phyloP scores from a whole-genome alignment of 164 flowering plant genomes.

The Cinnamomum micranthum region DNA sequence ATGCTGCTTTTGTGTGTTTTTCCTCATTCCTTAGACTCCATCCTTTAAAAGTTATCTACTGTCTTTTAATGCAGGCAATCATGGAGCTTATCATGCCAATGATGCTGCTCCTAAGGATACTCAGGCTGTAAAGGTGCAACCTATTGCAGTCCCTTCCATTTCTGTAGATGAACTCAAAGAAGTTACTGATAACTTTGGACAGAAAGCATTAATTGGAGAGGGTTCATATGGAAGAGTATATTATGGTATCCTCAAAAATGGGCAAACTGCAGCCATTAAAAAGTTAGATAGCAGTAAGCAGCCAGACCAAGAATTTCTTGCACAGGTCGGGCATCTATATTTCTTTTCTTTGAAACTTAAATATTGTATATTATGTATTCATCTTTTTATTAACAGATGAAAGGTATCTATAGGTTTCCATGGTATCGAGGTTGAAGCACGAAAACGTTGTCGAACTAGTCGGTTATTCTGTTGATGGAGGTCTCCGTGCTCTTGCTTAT shows the following conservation, averaged over 20 bases:
- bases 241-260: conserved; percentile 67
- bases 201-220: conserved; percentile 76
- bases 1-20: neutral
- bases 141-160: conserved; percentile 68
- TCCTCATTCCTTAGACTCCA: neutral
- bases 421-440: conserved; percentile 83
- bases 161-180: conserved; percentile 74
- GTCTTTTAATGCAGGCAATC: conserved; percentile 40
- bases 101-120: conserved; percentile 55
- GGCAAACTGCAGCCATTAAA: conserved; percentile 70
- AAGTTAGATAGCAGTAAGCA: conserved; percentile 89
- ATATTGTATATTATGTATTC: neutral
- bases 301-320: conserved; percentile 84
- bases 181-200: conserved; percentile 67
- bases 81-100: conserved; percentile 50
- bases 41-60: conserved; percentile 1
- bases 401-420: conserved; percentile 55
- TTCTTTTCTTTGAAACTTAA: neutral
- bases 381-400: conserved; percentile 1
- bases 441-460: conserved; percentile 70
- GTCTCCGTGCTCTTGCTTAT: conserved; percentile 68
- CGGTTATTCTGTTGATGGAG: conserved; percentile 82
- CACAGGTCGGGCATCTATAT: conserved; percentile 49
- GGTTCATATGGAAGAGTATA: conserved; percentile 95
- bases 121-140: conserved; percentile 57